phyloP scores from a whole-genome alignment of 2,329 filamentous ascomycete genomes.

The Penicillium thymicola region DNA sequence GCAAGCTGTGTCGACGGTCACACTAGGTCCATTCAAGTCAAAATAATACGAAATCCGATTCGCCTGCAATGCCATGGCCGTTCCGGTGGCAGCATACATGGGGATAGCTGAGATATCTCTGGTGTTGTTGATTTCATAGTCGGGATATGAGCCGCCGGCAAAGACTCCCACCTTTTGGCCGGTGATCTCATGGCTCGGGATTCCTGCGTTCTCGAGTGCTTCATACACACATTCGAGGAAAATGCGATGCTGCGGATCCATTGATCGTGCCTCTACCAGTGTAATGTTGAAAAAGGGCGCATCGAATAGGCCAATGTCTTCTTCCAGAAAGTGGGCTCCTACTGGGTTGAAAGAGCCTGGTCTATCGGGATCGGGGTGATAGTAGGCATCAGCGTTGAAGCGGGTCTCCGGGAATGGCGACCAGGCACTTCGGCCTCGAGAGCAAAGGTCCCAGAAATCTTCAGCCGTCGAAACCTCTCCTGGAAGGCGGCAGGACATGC shows the following conservation, averaged over 20 bases:
- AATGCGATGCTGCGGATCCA: slow-evolving; percentile 27
- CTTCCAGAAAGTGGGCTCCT: slow-evolving; percentile 28
- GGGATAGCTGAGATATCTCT: slow-evolving; percentile 22
- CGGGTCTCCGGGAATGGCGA: slow-evolving; percentile 20
- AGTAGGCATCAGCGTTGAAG: slow-evolving; percentile 22
- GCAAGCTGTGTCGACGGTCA: slow-evolving; percentile 31
- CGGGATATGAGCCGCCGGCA: slow-evolving; percentile 20
- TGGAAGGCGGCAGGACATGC: slow-evolving; percentile 27
- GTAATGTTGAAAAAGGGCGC: slow-evolving; percentile 31
- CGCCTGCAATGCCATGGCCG: slow-evolving; percentile 21
- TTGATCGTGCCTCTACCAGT: slow-evolving; percentile 21
- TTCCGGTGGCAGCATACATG: slow-evolving; percentile 24
- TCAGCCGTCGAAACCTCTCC: slow-evolving; percentile 23
- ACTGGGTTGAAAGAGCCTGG: slow-evolving; percentile 21
- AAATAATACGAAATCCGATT: slow-evolving; percentile 33
- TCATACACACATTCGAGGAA: slow-evolving; percentile 28
- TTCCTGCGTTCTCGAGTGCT: slow-evolving; percentile 28
- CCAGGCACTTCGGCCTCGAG: slow-evolving; percentile 22
- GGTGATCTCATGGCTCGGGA: slow-evolving; percentile 19
- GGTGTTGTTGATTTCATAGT: slow-evolving; percentile 25
- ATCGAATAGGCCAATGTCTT: slow-evolving; percentile 27
- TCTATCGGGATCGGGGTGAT: slow-evolving; percentile 22
- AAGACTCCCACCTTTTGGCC: slow-evolving; percentile 24
- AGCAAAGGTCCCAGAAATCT: slow-evolving; percentile 25
- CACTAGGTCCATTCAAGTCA: slow-evolving; percentile 28